A percentile compares a stretch with the other conserved stretches of the same genome.
Conservation (phyloP, 1,139 yeast species). For the Magnusiomyces clavatus region DNA sequence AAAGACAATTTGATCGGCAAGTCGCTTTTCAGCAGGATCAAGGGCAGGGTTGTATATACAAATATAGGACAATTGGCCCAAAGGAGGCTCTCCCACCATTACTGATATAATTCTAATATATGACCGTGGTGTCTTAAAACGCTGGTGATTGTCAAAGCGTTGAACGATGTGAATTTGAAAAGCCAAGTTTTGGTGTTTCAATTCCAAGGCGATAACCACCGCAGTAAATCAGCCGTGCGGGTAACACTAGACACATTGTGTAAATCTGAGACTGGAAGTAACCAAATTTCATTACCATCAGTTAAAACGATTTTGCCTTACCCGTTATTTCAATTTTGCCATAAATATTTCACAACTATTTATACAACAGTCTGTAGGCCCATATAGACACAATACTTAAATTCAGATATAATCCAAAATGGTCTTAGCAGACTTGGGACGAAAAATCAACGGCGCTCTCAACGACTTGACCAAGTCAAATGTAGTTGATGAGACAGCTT, state of each 20-base stretch:
- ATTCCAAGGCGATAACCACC: neutral
- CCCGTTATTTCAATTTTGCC: neutral
- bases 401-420: constrained; percentile 32
- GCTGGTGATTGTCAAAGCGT: neutral
- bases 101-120: neutral
- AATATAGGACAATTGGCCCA: constrained; percentile 20
- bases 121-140: neutral
- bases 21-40: constrained; percentile 21
- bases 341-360: neutral
- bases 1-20: constrained; percentile 26
- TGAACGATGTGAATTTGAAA: neutral
- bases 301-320: neutral
- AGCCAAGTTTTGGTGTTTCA: neutral
- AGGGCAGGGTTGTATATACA: constrained; percentile 29
- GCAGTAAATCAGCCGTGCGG: no score
- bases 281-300: neutral
- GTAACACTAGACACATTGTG: neutral
- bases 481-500: constrained; percentile 53
- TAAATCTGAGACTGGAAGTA: neutral
- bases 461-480: constrained; percentile 56
- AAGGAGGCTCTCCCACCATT: constrained; percentile 10
- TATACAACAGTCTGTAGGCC: neutral
- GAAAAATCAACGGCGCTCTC: constrained; percentile 72
- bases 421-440: constrained; percentile 94
- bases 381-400: neutral